Evolutionary conservation across 1,284 basidiomycete species (phyloP).

Genomic region (Phaffia rhodozyma): DNA sequence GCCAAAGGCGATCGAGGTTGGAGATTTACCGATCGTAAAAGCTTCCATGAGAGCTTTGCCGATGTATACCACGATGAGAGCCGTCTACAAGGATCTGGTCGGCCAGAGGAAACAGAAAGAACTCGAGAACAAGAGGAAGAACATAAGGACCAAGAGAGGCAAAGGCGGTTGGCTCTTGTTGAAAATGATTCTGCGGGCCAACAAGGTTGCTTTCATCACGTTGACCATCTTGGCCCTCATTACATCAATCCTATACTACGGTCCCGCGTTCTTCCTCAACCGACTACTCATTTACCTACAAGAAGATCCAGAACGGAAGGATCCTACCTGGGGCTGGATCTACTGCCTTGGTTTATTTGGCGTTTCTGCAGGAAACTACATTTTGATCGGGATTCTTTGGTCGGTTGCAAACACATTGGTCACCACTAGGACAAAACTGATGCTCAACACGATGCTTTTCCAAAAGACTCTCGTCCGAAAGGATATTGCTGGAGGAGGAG

Average conservation of each 20-base stretch:
- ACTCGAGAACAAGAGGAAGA: slow-evolving; percentile 16
- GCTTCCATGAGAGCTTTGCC: slow-evolving; percentile 19
- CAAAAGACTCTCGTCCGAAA: slow-evolving; percentile 81
- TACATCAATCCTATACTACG: slow-evolving; percentile 60
- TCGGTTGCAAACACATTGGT: slow-evolving; percentile 51
- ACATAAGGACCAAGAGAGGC: slow-evolving; percentile 23
- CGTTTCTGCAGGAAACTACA: slow-evolving; percentile 48
- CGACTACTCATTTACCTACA: slow-evolving; percentile 63
- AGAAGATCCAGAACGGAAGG: slow-evolving; percentile 39
- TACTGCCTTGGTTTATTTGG: slow-evolving; percentile 49
- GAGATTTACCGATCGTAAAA: slow-evolving; percentile 23
- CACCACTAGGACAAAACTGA: slow-evolving; percentile 42
- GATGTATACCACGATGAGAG: neutral
- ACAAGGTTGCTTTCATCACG: slow-evolving; percentile 36
- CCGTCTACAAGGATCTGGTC: slow-evolving; percentile 5
- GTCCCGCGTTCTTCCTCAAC: slow-evolving; percentile 62
- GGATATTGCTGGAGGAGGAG: slow-evolving; percentile 47
- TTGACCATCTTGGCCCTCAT: slow-evolving; percentile 49
- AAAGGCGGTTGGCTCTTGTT: neutral
- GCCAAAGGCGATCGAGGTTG: slow-evolving; percentile 6
- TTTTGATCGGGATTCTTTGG: slow-evolving; percentile 29
- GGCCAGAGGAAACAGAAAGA: neutral
- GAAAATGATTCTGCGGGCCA: slow-evolving; percentile 35
- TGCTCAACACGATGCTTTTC: slow-evolving; percentile 76
- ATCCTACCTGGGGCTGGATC: slow-evolving; percentile 38